Evolutionary conservation across 257 asterid species (phyloP).

Genomic region (Scutellaria minor): DNA sequence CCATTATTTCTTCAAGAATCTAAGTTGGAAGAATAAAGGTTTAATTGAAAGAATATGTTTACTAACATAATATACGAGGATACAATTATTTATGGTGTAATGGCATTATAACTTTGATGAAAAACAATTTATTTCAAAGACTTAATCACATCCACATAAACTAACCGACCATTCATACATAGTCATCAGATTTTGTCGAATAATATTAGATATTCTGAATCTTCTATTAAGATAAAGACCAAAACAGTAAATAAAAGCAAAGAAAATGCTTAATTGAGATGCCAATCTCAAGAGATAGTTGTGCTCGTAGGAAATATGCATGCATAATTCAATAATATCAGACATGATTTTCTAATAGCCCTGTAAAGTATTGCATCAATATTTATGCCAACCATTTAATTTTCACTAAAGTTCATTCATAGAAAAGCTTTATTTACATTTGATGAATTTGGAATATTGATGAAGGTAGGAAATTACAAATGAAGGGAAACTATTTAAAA

Average conservation of each 20-base stretch:
- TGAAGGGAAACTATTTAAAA: no score
- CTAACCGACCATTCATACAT: neutral
- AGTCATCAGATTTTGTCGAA: constrained; percentile 25
- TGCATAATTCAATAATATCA: neutral
- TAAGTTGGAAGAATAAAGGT: constrained; percentile 28
- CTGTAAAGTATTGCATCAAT: constrained; percentile 3
- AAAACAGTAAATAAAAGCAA: constrained; percentile 10
- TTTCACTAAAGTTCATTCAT: neutral
- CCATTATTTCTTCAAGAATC: no score
- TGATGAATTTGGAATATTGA: no score
- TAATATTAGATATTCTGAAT: constrained; percentile 36
- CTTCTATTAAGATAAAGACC: constrained; percentile 34
- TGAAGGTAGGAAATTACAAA: no score
- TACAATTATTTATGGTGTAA: neutral
- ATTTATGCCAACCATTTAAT: neutral
- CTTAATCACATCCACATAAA: constrained; percentile 25
- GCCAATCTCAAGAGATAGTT: neutral
- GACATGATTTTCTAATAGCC: constrained; percentile 9
- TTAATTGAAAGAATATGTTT: neutral
- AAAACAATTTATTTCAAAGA: neutral
- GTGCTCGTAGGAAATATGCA: constrained; percentile 25
- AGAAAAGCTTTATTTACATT: neutral
- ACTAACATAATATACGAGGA: constrained; percentile 9
- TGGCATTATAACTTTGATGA: neutral
- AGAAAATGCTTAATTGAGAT: neutral